Conservation (phyloP, 2,329 filamentous ascomycete genomes). For the Grosmannia clavigera region DNA sequence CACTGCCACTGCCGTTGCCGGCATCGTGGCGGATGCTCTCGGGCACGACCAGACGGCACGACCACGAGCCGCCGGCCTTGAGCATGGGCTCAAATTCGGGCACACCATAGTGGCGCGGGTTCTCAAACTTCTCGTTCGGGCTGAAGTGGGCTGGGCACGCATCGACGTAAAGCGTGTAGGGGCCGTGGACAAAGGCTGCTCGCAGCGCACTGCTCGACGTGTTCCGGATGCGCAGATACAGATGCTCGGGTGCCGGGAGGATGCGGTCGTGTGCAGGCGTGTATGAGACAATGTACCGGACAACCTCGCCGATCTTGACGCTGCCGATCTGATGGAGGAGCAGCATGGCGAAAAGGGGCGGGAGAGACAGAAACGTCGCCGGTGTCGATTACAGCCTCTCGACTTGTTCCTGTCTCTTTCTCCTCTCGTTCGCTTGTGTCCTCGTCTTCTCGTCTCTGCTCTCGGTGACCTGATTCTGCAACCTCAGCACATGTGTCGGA, state of each 20-base stretch:
- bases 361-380: background rate
- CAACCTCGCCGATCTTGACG: constrained; percentile 88
- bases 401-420: background rate
- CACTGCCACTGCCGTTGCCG: constrained; percentile 34
- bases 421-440: background rate
- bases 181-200: constrained; percentile 91
- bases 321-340: constrained; percentile 82
- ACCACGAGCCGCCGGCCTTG: constrained; percentile 84
- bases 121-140: constrained; percentile 65
- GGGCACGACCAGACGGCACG: constrained; percentile 67
- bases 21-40: constrained; percentile 61
- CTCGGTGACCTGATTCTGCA: background rate
- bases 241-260: constrained; percentile 66
- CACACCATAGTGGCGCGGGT: constrained; percentile 57
- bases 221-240: constrained; percentile 84
- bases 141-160: constrained; percentile 76
- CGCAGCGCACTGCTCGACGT: constrained; percentile 80
- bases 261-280: constrained; percentile 82
- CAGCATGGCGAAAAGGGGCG: constrained; percentile 48
- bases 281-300: constrained; percentile 87
- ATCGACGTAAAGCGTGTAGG: constrained; percentile 79
- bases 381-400: background rate
- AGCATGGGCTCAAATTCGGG: constrained; percentile 94
- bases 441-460: background rate
- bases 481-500: background rate